Evolutionary conservation across 768 basidiomycete genomes (phyloP), one percentile per base, ranked within the genome.

Genomic region (Leccinum variicolor): DNA sequence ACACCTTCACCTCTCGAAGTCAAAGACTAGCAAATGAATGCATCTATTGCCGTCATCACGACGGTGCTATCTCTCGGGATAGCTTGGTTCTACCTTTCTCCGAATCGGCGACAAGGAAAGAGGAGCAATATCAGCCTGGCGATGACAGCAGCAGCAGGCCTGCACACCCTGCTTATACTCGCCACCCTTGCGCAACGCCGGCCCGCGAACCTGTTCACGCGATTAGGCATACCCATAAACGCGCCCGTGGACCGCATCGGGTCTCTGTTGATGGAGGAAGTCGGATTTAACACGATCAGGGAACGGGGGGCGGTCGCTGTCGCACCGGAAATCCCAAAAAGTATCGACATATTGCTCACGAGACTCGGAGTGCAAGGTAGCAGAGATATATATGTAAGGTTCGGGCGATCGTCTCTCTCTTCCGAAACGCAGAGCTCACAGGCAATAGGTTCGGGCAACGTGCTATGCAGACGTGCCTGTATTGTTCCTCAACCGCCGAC

Each of bases 381-480:
- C 58, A 80, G 89, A 54, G 72, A 76, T 1, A 66, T 80, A 47
- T 91, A 89, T 64, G 76, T 83, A 62, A 78, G 84, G 86, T 86
- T 50, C 15, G 79, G 69, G 4, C 50, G 10, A 52, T 11, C n/a
- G 11, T 10, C 43, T 43, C 13, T 47, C 21, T 43, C 23, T 13
- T 14, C 19, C 3, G 8, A 49, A 17, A 28, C 2, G 6, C 3
- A 23, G 14, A 8, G 45, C 62, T 65, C 61, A 60, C 7, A 4
- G 34, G 8, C 48, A 33, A 25, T 54, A 89, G 89, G 56, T 87
- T 89, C 58, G 89, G 89, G 23, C 89, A 91, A 69, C 69, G 77
- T 26, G 81, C 82, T 5, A 70, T 91, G 15, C 75, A 83, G 47
- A 79, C 77, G 8, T 91, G 89, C 71, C 77, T 77, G n/a, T 83